phyloP scores from a whole-genome alignment of 192 early-diverging fungal species.

The Martensiomyces pterosporus region DNA sequence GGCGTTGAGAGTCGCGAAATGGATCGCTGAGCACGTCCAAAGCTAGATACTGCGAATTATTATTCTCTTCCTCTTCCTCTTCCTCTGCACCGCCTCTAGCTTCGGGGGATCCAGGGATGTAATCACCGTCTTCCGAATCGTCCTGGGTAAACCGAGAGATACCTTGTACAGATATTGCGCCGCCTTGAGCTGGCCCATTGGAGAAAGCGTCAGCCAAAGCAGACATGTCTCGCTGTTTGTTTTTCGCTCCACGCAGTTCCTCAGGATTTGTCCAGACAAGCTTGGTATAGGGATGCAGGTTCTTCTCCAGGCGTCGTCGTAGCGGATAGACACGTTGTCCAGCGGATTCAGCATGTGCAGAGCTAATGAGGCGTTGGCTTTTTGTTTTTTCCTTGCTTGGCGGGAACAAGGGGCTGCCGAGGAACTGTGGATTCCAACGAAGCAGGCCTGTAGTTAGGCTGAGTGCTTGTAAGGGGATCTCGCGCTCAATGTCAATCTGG shows the following conservation, averaged over 20 bases:
- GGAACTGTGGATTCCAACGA: constrained; percentile 17
- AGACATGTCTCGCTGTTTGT: constrained; percentile 8
- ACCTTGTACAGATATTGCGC: constrained; percentile 1
- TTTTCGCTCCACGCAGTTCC: constrained; percentile 6
- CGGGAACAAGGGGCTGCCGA: neutral
- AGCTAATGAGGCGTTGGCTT: neutral
- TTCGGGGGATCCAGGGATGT: constrained; percentile 35
- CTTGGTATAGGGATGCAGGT: constrained; percentile 45
- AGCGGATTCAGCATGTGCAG: neutral
- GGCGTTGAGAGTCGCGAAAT: too few species aligned
- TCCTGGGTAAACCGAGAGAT: constrained; percentile 17
- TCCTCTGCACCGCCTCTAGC: too few species aligned
- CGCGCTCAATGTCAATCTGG: neutral
- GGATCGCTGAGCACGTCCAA: too few species aligned
- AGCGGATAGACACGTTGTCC: constrained; percentile 21
- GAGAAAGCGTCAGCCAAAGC: constrained; percentile 5
- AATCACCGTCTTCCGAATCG: constrained; percentile 41
- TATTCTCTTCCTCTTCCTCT: too few species aligned
- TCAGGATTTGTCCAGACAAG: constrained; percentile 41
- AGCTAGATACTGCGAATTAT: too few species aligned
- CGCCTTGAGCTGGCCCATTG: neutral
- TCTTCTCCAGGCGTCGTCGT: constrained; percentile 39
- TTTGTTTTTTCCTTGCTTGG: neutral
- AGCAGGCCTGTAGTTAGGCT: neutral
- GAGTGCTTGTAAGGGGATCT: neutral